Evolutionary conservation across 257 asterid genomes (phyloP), one percentile per base, ranked within the genome.

Genomic region (Primulina tabacum): DNA sequence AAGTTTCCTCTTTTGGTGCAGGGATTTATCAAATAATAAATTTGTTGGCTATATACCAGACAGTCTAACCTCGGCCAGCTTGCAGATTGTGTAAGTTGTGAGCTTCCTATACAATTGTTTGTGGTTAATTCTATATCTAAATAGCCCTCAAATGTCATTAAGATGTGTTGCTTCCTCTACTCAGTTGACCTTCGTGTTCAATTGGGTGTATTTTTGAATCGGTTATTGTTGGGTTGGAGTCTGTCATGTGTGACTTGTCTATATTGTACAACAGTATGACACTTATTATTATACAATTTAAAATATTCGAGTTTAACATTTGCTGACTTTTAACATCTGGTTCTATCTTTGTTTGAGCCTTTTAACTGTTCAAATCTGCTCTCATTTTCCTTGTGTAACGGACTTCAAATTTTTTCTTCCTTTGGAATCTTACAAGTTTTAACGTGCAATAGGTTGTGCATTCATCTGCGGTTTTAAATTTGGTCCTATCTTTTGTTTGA

Each of bases 21-120:
- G 99, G 88, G 99, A 94, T 72, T 83, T 91, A 71, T 89, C 98
- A 55, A 78, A 84, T 33, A 94, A 94, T 81, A 89, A 82, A 80
- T 72, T 94, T 8, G 77, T 86, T 2, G 99, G 99, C 34, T 71
- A 80, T 57, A 85, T 94, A 86, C 97, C 99, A 43, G 95, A 88
- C 60, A 78, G 86, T 76, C 87, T 94, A 75, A 79, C 90, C 62
- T 83, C 93, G 32, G 78, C 99, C 35, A 80, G 78, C 67, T 76
- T 94, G 87, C 98, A 89, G 71, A 89, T 88, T 32, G 89, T 83
- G 99, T 91, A 88, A 86, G 97, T 86, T 74, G 11, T 8, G 43
- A 3, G 55, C 50, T 59, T 47, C 52, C 6, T 47, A 14, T 12
- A 2, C 55, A 47, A 3, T 10, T 14, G 5, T 14, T 43, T 14